phyloP scores from a whole-genome alignment of 305 asterid species.

The Fraxinus baroniana region DNA sequence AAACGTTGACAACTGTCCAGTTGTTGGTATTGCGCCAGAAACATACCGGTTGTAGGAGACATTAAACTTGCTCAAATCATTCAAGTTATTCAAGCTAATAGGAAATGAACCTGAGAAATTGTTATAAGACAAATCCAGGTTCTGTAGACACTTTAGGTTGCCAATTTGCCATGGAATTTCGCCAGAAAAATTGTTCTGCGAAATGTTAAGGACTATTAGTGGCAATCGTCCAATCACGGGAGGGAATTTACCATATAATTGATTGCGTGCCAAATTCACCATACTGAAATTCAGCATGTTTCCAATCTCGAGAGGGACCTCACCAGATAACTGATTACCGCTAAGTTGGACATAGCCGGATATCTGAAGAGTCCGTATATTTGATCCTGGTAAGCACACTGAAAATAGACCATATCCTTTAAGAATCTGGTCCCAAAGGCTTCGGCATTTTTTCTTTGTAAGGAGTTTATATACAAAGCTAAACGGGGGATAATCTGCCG shows the following conservation, averaged over 20 bases:
- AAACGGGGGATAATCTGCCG: constrained; percentile 90
- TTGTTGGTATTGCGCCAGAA: constrained; percentile 59
- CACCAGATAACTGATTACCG: constrained; percentile 61
- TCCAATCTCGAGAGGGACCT: constrained; percentile 65
- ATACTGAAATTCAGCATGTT: constrained; percentile 74
- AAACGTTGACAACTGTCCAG: constrained; percentile 72
- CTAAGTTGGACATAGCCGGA: constrained; percentile 83
- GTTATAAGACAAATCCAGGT: constrained; percentile 74
- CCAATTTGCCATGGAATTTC: constrained; percentile 74
- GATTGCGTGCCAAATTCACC: constrained; percentile 73
- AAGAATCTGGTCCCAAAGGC: constrained; percentile 67
- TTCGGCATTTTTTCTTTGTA: constrained; percentile 70
- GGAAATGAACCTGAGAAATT: constrained; percentile 86
- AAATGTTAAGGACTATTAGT: constrained; percentile 60
- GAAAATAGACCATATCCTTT: constrained; percentile 79
- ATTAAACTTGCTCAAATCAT: constrained; percentile 80
- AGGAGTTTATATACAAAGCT: constrained; percentile 70
- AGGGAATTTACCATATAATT: constrained; percentile 62
- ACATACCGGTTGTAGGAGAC: constrained; percentile 73
- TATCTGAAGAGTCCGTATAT: constrained; percentile 41
- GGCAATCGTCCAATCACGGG: constrained; percentile 50
- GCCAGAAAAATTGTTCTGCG: constrained; percentile 59
- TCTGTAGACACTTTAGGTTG: constrained; percentile 65
- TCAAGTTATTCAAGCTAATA: constrained; percentile 53
- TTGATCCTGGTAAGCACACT: constrained; percentile 66